Evolutionary conservation across 73 alveolate species (phyloP).

Genomic region (Blepharisma japonicum): DNA sequence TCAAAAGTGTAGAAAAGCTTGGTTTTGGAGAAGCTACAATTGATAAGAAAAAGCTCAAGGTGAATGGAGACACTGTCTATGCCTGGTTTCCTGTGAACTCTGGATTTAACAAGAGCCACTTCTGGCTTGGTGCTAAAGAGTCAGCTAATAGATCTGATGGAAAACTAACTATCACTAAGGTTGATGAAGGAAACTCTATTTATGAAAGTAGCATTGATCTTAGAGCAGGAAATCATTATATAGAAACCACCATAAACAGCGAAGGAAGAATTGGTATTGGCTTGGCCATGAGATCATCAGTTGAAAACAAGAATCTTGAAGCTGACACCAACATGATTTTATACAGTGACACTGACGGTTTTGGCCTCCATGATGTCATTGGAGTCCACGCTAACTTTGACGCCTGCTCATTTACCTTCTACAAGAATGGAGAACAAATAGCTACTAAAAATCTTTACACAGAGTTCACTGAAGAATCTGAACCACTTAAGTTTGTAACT

Average conservation of each 20-base stretch:
- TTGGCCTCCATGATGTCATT: conserved; percentile 11
- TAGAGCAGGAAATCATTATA: conserved; percentile 1
- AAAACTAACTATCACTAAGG: conserved; percentile 19
- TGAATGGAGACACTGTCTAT: conserved; percentile 24
- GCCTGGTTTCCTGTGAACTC: conserved; percentile 13
- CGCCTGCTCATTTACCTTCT: background rate
- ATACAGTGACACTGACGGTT: background rate
- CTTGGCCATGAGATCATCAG: background rate
- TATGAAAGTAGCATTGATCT: background rate
- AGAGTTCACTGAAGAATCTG: background rate
- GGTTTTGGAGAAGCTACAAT: conserved; percentile 27
- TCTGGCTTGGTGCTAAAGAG: background rate
- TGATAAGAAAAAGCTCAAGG: background rate
- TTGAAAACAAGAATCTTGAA: background rate
- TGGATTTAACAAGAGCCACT: background rate
- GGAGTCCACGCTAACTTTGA: background rate
- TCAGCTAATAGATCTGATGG: background rate
- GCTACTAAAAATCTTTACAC: background rate
- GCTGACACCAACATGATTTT: background rate
- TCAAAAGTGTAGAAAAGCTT: conserved; percentile 15
- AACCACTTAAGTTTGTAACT: background rate
- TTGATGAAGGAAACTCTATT: background rate
- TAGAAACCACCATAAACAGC: background rate
- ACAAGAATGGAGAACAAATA: conserved; percentile 15
- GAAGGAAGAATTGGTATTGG: background rate